A percentile compares a stretch with the other conserved stretches of the same genome.
These are phyloP conservation scores for Hypoxylon sp. DNA, from an alignment of 2,329 filamentous ascomycete species.

Conservation along the genomic window DNA sequence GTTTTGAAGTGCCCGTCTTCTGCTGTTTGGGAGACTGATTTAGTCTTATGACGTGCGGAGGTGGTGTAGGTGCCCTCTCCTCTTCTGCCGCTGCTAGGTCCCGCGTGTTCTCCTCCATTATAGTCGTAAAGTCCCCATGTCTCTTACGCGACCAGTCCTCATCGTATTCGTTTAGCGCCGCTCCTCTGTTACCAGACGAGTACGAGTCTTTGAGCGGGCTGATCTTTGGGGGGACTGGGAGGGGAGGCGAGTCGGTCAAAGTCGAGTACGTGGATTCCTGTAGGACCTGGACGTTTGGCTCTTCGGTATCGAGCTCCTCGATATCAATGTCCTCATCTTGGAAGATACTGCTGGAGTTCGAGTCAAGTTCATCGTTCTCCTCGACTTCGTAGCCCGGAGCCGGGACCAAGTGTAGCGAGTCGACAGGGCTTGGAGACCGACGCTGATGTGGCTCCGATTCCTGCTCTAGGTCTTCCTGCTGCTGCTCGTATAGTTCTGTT, in stretches of 20 bases:
- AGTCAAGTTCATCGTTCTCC: slow-evolving; percentile 44
- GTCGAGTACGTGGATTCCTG: slow-evolving; percentile 42
- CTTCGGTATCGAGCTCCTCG: slow-evolving; percentile 43
- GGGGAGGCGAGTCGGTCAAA: slow-evolving; percentile 53
- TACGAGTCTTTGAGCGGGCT: slow-evolving; percentile 62
- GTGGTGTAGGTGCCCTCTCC: slow-evolving; percentile 37
- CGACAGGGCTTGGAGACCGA: slow-evolving; percentile 46
- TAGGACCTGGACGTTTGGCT: slow-evolving; percentile 46
- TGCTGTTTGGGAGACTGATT: slow-evolving; percentile 42
- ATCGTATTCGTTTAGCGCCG: slow-evolving; percentile 35
- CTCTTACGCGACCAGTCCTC: slow-evolving; percentile 43
- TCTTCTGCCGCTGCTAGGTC: slow-evolving; percentile 49
- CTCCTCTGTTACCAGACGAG: slow-evolving; percentile 58
- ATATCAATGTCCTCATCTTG: slow-evolving; percentile 58
- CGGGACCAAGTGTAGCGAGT: slow-evolving; percentile 52
- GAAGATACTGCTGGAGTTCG: slow-evolving; percentile 54
- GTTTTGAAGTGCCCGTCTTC: slow-evolving; percentile 37
- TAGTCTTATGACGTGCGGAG: slow-evolving; percentile 44
- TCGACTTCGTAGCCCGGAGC: slow-evolving; percentile 45
- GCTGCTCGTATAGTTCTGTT: slow-evolving; percentile 44
- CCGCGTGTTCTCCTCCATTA: slow-evolving; percentile 57
- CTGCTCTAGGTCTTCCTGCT: slow-evolving; percentile 46
- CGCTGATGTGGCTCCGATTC: slow-evolving; percentile 33
- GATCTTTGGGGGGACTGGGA: slow-evolving; percentile 56
- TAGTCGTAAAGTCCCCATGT: slow-evolving; percentile 54